Evolutionary conservation across 2,329 filamentous ascomycete genomes (phyloP).

Genomic region (Penicillium sp.): DNA sequence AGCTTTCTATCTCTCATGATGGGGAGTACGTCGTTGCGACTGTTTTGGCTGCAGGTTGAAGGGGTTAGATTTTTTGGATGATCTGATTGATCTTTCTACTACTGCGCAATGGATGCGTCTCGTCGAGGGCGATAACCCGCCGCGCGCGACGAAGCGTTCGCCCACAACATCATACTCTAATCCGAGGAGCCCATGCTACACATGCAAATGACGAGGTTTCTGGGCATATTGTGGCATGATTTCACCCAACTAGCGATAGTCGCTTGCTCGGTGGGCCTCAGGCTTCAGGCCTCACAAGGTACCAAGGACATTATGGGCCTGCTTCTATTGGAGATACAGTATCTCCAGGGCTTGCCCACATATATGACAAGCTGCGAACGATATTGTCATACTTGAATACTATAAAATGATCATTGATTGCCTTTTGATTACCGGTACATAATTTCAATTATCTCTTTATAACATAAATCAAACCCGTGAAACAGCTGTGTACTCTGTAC

Average conservation of each 20-base stretch:
- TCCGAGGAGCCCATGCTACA: not conserved
- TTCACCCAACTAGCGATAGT: not conserved
- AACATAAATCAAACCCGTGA: not conserved
- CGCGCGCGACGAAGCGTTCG: not conserved
- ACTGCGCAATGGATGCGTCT: not conserved
- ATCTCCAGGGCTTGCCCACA: not conserved
- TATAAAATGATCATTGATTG: not conserved
- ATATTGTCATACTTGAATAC: not conserved
- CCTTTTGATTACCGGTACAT: not conserved
- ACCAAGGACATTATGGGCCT: not conserved
- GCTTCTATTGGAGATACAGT: not conserved
- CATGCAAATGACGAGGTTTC: not conserved
- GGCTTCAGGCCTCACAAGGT: not conserved
- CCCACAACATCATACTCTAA: not conserved
- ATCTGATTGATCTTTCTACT: not conserved
- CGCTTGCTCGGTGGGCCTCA: not conserved
- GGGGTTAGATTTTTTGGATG: not conserved
- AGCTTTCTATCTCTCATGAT: constrained; percentile 85
- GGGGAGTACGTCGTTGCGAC: constrained; percentile 68
- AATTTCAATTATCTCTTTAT: not conserved
- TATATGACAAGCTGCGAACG: not conserved
- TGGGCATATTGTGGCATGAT: not conserved
- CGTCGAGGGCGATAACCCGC: not conserved
- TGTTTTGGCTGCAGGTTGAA: constrained; percentile 40
- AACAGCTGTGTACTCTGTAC: not conserved